Base-by-base conservation (phyloP, 2,329 filamentous ascomycete species). In the Penicillium hesseltinei region DNA sequence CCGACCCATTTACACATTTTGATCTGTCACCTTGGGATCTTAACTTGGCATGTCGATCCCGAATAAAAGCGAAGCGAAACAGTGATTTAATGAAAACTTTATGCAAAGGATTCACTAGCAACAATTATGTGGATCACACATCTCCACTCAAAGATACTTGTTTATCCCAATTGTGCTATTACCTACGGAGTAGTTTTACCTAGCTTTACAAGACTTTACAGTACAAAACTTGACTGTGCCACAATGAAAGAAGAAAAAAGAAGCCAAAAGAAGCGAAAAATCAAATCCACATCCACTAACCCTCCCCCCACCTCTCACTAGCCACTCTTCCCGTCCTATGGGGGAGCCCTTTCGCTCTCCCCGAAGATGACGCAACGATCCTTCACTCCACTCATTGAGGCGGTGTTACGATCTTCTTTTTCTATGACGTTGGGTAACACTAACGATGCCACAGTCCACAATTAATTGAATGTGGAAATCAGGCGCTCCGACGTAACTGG, bases 341-440 rank as follows among this genome's bases (percentile, higher is more conserved):
- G 42, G 40, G 48, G 49, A 36, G 17, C 5, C 3, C 1, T 27
- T 23, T 42, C 35, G 9, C 48, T 39, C 54, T 56, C 54, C 49
- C 54, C 54, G 54, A 56, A 21, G 31, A 46, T 51, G 40, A 46
- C 39, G 39, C 46, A 51, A 13, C 3, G 27, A 27, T 4, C 11
- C 25, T 4, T 11, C 9, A 35, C 48, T 35, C 54, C 42, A 56
- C 54, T n/a, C 15, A 45, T 15, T 53, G 54, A 56, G 54, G 54
- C 49, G 54, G 54, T 56, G 54, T 29, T 31, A 44, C 38, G 23
- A 57, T 54, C 23, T 21, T 13, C 25, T 43, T 35, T 42, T 31
- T 45, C 36, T 19, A 47, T 55, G 46, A 55, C 51, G 52, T 43
- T 19, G 33, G 19, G 38, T 48, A n/a, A 38, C 47, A 56, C 54